A percentile compares a stretch with the other conserved stretches of the same genome.
Conservation (phyloP, 179 eudicot genomes). For the Beta lomatogona region DNA sequence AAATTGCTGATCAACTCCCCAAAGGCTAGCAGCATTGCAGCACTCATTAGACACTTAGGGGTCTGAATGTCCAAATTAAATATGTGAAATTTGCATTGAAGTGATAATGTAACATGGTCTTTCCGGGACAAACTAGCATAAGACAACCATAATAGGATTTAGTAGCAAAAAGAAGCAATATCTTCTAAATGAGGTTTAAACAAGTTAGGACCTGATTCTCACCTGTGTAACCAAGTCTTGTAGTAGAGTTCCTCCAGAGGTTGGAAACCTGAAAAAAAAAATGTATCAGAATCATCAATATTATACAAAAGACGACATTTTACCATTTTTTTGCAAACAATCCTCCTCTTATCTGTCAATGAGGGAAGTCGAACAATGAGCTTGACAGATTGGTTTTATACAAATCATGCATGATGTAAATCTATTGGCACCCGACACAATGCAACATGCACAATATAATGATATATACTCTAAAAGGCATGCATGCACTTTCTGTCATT, state of each 20-base stretch:
- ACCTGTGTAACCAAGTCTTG: constrained; percentile 86
- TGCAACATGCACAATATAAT: not conserved
- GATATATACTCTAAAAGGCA: not conserved
- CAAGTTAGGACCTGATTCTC: not conserved
- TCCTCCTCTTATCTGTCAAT: not conserved
- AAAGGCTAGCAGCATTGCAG: not conserved
- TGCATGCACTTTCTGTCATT: not conserved
- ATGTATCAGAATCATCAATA: constrained; percentile 14
- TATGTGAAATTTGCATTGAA: not conserved
- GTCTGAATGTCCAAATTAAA: not conserved
- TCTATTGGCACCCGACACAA: no score
- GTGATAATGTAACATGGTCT: not conserved
- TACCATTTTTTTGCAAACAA: not conserved
- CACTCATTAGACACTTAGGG: not conserved
- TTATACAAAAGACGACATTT: not conserved
- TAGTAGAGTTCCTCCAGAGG: constrained; percentile 82
- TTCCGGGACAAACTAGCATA: not conserved
- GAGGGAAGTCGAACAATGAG: not conserved
- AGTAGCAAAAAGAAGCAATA: not conserved
- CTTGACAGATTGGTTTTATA: not conserved
- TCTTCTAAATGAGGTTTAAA: not conserved
- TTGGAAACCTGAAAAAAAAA: constrained; percentile 64
- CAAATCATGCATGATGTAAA: not conserved
- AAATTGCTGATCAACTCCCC: not conserved
- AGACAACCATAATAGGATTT: not conserved